Conservation (phyloP, 2,329 filamentous ascomycete species). For the Aschersonia sp. region DNA sequence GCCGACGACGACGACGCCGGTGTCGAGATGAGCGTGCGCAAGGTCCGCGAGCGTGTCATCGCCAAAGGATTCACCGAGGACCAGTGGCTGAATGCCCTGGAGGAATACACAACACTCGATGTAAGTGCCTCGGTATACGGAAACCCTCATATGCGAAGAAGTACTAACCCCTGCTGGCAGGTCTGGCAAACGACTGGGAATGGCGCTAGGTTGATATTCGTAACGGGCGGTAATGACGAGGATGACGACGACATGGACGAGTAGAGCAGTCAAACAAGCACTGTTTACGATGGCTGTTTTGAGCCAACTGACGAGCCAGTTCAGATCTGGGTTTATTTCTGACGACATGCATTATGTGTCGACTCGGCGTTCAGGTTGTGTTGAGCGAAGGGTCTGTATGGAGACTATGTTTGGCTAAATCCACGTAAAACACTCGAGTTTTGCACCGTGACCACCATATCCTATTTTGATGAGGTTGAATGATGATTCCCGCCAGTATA, state of each 20-base stretch:
- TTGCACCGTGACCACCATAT: too few relatives aligned
- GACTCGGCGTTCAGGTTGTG: too few relatives aligned
- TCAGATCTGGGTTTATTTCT: too few relatives aligned
- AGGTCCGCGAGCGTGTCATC: constrained; percentile 80
- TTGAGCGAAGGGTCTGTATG: too few relatives aligned
- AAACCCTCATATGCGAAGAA: too few relatives aligned
- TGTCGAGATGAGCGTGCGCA: constrained; percentile 68
- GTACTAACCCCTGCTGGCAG: constrained; percentile 22
- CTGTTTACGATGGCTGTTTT: too few relatives aligned
- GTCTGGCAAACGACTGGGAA: constrained; percentile 67
- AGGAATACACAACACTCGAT: constrained; percentile 79
- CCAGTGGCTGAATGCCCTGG: constrained; percentile 73
- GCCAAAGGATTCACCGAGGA: constrained; percentile 96
- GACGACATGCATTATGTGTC: too few relatives aligned
- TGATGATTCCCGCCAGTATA: too few relatives aligned
- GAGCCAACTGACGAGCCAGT: too few relatives aligned
- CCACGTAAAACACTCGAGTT: too few relatives aligned
- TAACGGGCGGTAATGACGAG: constrained; percentile 41
- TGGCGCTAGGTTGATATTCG: constrained; percentile 57
- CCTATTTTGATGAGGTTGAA: too few relatives aligned
- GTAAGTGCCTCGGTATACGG: constrained; percentile 40
- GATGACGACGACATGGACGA: constrained; percentile 29
- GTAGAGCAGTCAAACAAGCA: not conserved
- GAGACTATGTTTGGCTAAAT: too few relatives aligned
- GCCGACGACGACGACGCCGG: constrained; percentile 47